A percentile compares a stretch with the other conserved stretches of the same genome.
These are phyloP conservation scores for Nakazawaea wickerhamii DNA, from an alignment of 805 yeast genomes.

Conservation along the genomic window DNA sequence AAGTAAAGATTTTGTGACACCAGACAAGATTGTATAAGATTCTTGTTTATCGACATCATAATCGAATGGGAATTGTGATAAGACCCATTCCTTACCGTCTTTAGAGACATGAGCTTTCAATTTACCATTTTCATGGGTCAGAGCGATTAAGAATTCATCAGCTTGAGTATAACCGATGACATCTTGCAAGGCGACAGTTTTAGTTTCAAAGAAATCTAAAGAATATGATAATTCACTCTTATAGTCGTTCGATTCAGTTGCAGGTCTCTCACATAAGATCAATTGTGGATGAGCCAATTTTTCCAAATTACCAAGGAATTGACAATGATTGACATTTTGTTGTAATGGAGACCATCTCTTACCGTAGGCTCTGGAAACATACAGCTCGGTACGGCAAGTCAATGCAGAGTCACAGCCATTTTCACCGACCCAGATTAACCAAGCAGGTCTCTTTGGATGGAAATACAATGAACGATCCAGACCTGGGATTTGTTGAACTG, in stretches of 20 bases:
- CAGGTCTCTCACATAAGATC: slow-evolving; percentile 54
- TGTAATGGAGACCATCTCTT: slow-evolving; percentile 49
- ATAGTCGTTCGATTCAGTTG: slow-evolving; percentile 29
- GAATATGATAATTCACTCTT: slow-evolving; percentile 38
- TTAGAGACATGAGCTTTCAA: slow-evolving; percentile 64
- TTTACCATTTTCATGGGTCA: slow-evolving; percentile 46
- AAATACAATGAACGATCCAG: slow-evolving; percentile 44
- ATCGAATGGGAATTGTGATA: slow-evolving; percentile 67
- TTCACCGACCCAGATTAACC: slow-evolving; percentile 66
- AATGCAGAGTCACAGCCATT: slow-evolving; percentile 47
- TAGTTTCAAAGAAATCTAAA: slow-evolving; percentile 40
- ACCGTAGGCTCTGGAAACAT: slow-evolving; percentile 64
- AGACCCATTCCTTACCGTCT: slow-evolving; percentile 69
- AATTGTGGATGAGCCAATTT: slow-evolving; percentile 39
- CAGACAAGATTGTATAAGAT: slow-evolving; percentile 73
- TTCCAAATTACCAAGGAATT: slow-evolving; percentile 50
- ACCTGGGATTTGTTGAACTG: slow-evolving; percentile 41
- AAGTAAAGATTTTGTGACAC: slow-evolving; percentile 62
- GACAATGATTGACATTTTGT: slow-evolving; percentile 57
- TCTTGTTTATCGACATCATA: slow-evolving; percentile 52
- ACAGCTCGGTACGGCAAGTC: slow-evolving; percentile 54
- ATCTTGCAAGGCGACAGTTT: slow-evolving; percentile 39
- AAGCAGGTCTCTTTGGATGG: slow-evolving; percentile 53
- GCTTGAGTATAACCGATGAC: slow-evolving; percentile 68
- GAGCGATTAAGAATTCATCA: slow-evolving; percentile 68